These are phyloP conservation scores for Nasturtium officinale DNA, from an alignment of 345 rosid species.

Conservation along the genomic window DNA sequence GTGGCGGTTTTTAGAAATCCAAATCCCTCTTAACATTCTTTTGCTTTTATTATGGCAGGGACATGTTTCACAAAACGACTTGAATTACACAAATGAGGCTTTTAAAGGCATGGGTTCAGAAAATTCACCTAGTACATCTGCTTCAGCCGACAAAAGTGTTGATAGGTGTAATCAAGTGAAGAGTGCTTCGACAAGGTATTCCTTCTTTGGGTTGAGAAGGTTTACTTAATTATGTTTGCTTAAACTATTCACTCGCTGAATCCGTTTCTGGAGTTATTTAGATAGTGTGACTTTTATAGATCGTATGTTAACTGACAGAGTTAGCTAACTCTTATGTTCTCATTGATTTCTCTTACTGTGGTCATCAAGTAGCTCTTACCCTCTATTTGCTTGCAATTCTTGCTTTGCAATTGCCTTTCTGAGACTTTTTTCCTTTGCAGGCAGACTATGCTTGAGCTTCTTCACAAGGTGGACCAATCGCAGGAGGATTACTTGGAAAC, in stretches of 20 bases:
- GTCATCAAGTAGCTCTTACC: not conserved
- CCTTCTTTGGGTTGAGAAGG: constrained; percentile 12
- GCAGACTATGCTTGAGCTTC: constrained; percentile 90
- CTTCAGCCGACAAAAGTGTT: constrained; percentile 49
- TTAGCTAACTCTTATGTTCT: not conserved
- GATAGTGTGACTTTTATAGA: constrained; percentile 1
- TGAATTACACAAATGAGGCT: constrained; percentile 44
- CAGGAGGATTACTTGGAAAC: constrained; percentile 51
- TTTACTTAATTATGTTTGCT: not conserved
- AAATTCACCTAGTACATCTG: constrained; percentile 47
- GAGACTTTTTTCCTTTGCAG: constrained; percentile 46
- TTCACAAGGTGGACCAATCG: constrained; percentile 81
- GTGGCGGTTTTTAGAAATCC: not conserved
- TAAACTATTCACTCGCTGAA: not conserved
- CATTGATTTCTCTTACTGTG: not conserved
- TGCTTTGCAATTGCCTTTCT: constrained; percentile 13
- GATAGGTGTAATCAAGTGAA: constrained; percentile 46
- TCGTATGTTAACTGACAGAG: constrained; percentile 20
- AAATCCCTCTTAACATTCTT: constrained; percentile 22
- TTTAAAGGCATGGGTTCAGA: constrained; percentile 49
- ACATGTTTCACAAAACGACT: constrained; percentile 49
- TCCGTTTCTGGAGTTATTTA: constrained; percentile 14
- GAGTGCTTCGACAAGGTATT: constrained; percentile 62
- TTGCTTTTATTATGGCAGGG: constrained; percentile 43
- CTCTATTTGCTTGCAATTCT: constrained; percentile 11